Base-by-base conservation (phyloP, 805 yeast species). In the Metschnikowia lochheadii region DNA sequence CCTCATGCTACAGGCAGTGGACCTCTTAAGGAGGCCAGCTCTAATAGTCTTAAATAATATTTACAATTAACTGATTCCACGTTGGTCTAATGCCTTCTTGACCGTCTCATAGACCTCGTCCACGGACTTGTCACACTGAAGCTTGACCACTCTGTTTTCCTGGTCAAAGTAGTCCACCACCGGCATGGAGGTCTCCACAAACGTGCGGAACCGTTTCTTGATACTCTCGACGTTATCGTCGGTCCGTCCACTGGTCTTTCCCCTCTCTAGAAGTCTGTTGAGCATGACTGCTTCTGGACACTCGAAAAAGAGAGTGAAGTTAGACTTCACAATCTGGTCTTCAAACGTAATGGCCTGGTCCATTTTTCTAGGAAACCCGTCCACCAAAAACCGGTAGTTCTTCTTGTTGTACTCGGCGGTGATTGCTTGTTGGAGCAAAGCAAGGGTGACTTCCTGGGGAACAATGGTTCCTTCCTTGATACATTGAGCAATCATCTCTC, bases 351-450 rank as follows among this genome's bases (percentile, higher is more conserved):
- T 52, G 0, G 98, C 98, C 74, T 92, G 99, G 70, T 94, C 98
- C 97, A 94, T 92, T 67, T 91, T 89, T 66, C 98, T 81, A 44
- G 99, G 99, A 79, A 94, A 92, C 0, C 99, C 99, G 67, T 92
- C 99, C 48, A 92, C 83, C 61, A 92, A 73, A 67, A 91, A 92
- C 58, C 82, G 82, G 48, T 76, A 77, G 21, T 70, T 75, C 14
- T 87, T 85, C n/a, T 74, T 64, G 18, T 51, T 41, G 56, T 67
- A 65, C 45, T 78, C 70, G 33, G 78, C 84, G 37, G 71, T 61
- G 70, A 92, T 90, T 8, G 97, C 96, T 55, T 86, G 84, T 61
- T 85, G 80, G 62, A 92, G 77, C 50, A 92, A 73, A 1, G 89
- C 92, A 59, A 92, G 78, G 2, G 99, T 94, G 49, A 92, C 85